A percentile compares a stretch with the other conserved stretches of the same genome.
phyloP scores from a whole-genome alignment of 2,329 filamentous ascomycete genomes.

The Tolypocladium tundrense region DNA sequence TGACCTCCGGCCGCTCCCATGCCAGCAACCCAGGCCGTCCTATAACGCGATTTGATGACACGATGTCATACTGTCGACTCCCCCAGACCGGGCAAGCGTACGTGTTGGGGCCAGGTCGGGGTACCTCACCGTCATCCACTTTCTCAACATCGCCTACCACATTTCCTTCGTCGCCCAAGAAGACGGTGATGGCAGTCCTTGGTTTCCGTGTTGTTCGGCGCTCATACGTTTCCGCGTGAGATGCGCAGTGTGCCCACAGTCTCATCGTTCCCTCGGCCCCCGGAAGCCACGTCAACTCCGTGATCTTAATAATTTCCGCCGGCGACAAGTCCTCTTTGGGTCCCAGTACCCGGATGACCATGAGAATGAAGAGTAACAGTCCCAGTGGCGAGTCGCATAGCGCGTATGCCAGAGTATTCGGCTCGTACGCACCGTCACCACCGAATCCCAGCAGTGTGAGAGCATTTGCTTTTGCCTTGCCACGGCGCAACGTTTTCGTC shows the following conservation, averaged over 20 bases:
- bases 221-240: constrained; percentile 16
- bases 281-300: constrained; percentile 55
- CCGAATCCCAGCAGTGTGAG: constrained; percentile 18
- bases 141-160: neutral
- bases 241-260: constrained; percentile 39
- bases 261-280: constrained; percentile 51
- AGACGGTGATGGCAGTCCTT: constrained; percentile 36
- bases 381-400: constrained; percentile 53
- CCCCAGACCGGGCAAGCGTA: constrained; percentile 42
- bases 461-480: constrained; percentile 6
- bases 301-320: constrained; percentile 48
- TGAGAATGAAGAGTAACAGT: constrained; percentile 43
- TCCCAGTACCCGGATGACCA: constrained; percentile 30
- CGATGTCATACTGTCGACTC: constrained; percentile 29
- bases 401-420: constrained; percentile 48
- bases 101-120: constrained; percentile 11
- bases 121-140: constrained; percentile 6
- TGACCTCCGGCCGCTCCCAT: constrained; percentile 37
- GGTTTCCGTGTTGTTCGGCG: constrained; percentile 19
- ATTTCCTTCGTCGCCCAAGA: constrained; percentile 23
- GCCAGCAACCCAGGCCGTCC: constrained; percentile 34
- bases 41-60: constrained; percentile 26
- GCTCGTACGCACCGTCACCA: constrained; percentile 26
- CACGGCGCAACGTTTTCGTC: constrained; percentile 2
- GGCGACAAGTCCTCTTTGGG: constrained; percentile 31